Evolutionary conservation across 345 rosid genomes (phyloP).

Genomic region (Gossypium rotundifolium): DNA sequence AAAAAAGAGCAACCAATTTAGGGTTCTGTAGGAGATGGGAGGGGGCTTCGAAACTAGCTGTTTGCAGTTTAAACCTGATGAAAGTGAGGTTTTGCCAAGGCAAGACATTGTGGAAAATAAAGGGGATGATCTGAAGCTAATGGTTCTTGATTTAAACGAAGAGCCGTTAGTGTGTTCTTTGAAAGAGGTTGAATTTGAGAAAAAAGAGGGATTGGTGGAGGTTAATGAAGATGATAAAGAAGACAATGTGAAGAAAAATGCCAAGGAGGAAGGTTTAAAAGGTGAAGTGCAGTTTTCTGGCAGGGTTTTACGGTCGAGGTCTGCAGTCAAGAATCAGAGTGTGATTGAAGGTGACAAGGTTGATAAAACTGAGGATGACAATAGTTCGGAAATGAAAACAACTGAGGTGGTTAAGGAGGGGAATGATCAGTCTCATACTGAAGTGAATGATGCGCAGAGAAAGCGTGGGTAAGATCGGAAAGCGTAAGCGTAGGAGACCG

Average conservation of each 20-base stretch:
- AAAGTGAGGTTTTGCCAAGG: conserved; percentile 13
- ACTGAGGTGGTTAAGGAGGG: conserved; percentile 11
- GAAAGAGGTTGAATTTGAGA: conserved; percentile 12
- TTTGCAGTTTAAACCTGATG: conserved; percentile 17
- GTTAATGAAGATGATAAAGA: conserved; percentile 17
- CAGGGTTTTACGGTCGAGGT: conserved; percentile 46
- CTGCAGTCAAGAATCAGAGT: conserved; percentile 20
- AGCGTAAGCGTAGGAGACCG: conserved; percentile 33
- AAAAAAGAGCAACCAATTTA: neutral
- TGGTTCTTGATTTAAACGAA: conserved; percentile 21
- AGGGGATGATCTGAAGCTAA: conserved; percentile 13
- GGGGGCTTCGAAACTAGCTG: conserved; percentile 35
- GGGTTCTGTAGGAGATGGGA: conserved; percentile 29
- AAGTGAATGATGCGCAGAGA: neutral
- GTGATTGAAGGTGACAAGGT: conserved; percentile 1
- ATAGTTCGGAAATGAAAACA: conserved; percentile 14
- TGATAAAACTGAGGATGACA: conserved; percentile 4
- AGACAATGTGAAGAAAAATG: conserved; percentile 19
- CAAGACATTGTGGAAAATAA: conserved; percentile 5
- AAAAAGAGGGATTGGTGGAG: conserved; percentile 18
- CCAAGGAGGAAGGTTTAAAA: conserved; percentile 12
- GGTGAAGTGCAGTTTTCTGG: conserved; percentile 20
- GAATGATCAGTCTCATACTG: conserved; percentile 6
- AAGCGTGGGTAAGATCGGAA: neutral
- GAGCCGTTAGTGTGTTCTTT: conserved; percentile 1